Evolutionary conservation across 129 eudicot species (phyloP), one percentile per base, ranked within the genome.

Genomic region (Flaveria linearis): DNA sequence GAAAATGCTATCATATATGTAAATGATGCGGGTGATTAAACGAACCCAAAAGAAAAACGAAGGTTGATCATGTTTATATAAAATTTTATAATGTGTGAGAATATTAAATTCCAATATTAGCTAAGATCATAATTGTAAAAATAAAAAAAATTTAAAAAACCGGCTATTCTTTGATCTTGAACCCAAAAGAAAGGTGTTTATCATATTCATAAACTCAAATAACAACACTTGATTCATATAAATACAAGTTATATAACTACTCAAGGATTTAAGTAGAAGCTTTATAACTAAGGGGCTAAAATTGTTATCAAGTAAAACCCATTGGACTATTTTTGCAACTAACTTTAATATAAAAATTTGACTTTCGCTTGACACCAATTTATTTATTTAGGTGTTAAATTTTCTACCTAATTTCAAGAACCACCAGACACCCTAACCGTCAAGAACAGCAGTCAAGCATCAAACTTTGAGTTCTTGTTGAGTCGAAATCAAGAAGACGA

Each of bases 401-500:
- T 57, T 74, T 80, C 80, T 23, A 58, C 84, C 84, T 41, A 67
- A 66, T 74, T 80, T 80, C 84, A 80, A 55, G 69, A 68, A 80
- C 41, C 41, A 36, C 41, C 41, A 36, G 41, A 80, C 79, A 74
- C 78, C 83, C 83, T 72, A 79, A 72, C 83, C 60, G 76, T 74
- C 84, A 52, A 55, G 33, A 69, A 42, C 68, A 73, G 50, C 78
- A 65, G 56, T 73, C 73, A 80, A 74, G 70, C 75, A 80, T 53
- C 72, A 41, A 76, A 39, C 70, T 43, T 14, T 22, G 41, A 58
- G 56, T 43, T 42, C 41, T 73, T 73, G 51, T 12, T 43, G 0
- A 12, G 26, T 25, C 42, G 16, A 71, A 64, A 26, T 49, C 28
- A 39, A 62, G 20, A 72, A 61, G 10, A 43, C 30, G n/a, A 78